These are phyloP conservation scores for Tuber magnatum DNA, from an alignment of 495 filamentous ascomycete genomes.

Conservation along the genomic window DNA sequence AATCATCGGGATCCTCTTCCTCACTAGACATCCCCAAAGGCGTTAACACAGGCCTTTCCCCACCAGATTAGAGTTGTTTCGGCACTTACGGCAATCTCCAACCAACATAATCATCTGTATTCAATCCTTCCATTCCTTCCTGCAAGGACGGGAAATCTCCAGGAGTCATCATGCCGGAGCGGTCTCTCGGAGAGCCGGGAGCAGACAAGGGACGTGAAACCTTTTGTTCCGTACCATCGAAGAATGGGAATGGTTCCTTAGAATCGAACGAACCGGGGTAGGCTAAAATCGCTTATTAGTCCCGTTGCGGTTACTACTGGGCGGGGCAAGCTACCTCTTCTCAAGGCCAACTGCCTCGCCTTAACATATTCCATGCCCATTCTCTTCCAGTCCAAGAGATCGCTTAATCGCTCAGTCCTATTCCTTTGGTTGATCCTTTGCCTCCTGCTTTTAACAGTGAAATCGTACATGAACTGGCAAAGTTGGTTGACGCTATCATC, in stretches of 20 bases:
- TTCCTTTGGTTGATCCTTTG: constrained; percentile 98
- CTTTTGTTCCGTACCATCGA: constrained; percentile 84
- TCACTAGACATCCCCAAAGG: constrained; percentile 54
- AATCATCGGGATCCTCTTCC: constrained; percentile 92
- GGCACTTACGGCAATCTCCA: constrained; percentile 92
- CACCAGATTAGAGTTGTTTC: constrained; percentile 15
- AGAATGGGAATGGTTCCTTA: constrained; percentile 73
- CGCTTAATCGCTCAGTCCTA: constrained; percentile 89
- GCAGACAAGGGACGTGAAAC: constrained; percentile 87
- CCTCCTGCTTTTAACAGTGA: constrained; percentile 83
- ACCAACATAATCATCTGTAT: constrained; percentile 93
- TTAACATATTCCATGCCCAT: constrained; percentile 99
- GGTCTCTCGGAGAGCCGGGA: constrained; percentile 81
- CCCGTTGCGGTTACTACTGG: not conserved
- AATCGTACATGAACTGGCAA: constrained; percentile 86
- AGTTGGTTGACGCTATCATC: constrained; percentile 97
- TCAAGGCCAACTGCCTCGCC: constrained; percentile 81
- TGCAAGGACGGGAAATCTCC: constrained; percentile 95
- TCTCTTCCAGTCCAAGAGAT: constrained; percentile 95
- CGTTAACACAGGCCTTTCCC: constrained; percentile 19
- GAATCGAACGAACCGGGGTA: constrained; percentile 78
- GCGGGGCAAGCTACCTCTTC: constrained; percentile 53
- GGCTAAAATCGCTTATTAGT: constrained; percentile 47
- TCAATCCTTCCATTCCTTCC: constrained; percentile 85
- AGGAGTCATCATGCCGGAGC: constrained; percentile 96